Conservation (phyloP, 768 basidiomycete genomes). For the Floccularia luteovirens region DNA sequence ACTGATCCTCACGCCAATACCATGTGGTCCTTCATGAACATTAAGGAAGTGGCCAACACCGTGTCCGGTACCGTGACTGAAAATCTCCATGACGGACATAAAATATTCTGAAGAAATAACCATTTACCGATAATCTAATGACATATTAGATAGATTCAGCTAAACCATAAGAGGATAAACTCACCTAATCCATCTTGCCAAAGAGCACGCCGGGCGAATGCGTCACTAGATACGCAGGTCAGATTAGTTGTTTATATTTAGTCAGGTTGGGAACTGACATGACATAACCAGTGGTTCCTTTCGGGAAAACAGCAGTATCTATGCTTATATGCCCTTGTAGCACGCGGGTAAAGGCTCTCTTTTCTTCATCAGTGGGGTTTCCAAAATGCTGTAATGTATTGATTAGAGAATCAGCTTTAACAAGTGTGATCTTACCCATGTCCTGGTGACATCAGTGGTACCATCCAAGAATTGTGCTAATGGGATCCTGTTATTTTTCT, state of each 20-base stretch:
- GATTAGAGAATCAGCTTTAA: neutral
- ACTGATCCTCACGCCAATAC: constrained; percentile 53
- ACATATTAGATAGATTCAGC: neutral
- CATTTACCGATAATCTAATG: constrained; percentile 48
- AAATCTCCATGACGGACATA: neutral
- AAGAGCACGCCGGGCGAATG: constrained; percentile 68
- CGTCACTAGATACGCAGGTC: constrained; percentile 44
- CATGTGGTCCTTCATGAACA: constrained; percentile 81
- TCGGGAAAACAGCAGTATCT: constrained; percentile 78
- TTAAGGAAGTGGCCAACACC: constrained; percentile 94
- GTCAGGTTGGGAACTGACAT: constrained; percentile 14
- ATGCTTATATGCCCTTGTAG: constrained; percentile 89
- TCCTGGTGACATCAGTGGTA: constrained; percentile 92
- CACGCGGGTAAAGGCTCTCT: constrained; percentile 85
- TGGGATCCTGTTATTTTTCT: neutral
- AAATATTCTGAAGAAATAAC: neutral
- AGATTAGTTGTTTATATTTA: constrained; percentile 11
- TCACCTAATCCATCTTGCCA: constrained; percentile 86
- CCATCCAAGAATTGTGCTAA: constrained; percentile 86
- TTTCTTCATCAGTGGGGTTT: constrained; percentile 74
- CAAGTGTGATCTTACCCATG: constrained; percentile 46
- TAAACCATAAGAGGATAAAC: constrained; percentile 13
- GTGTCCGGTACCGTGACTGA: constrained; percentile 87
- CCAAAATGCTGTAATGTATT: constrained; percentile 71
- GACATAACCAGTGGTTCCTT: constrained; percentile 61